phyloP scores from a whole-genome alignment of 2,329 filamentous ascomycete species.

The Colletotrichum sp. region DNA sequence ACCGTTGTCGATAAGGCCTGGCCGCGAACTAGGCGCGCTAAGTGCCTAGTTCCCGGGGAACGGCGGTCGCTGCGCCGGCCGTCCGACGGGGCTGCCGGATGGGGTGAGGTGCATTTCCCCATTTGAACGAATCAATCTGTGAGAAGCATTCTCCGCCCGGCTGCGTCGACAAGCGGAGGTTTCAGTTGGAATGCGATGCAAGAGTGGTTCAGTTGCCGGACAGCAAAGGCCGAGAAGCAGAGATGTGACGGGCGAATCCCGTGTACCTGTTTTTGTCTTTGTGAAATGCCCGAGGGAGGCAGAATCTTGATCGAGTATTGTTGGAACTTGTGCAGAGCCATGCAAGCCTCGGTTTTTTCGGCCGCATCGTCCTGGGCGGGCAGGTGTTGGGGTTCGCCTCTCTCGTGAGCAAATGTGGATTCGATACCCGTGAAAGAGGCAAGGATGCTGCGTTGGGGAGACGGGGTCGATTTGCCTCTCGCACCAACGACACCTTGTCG shows the following conservation, averaged over 20 bases:
- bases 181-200: neutral
- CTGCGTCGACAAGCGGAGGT: neutral
- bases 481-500: neutral
- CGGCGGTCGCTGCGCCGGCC: neutral
- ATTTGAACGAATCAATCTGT: neutral
- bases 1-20: constrained; percentile 2
- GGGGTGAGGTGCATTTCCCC: neutral
- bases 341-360: neutral
- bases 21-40: neutral
- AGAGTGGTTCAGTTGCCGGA: neutral
- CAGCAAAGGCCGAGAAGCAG: neutral
- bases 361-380: neutral
- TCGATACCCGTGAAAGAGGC: neutral
- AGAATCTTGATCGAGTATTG: neutral
- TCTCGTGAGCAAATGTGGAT: neutral
- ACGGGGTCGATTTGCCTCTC: neutral
- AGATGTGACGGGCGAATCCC: neutral
- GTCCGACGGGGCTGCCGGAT: neutral
- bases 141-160: neutral
- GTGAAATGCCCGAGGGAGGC: neutral
- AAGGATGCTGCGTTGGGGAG: neutral
- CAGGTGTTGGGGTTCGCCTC: neutral
- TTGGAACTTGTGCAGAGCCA: neutral
- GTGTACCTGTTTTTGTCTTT: neutral
- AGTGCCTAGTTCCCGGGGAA: constrained; percentile 3